These are phyloP conservation scores for Amoeboaphelidium protococcarum DNA, from an alignment of 371 early-diverging fungal genomes.

Conservation along the genomic window DNA sequence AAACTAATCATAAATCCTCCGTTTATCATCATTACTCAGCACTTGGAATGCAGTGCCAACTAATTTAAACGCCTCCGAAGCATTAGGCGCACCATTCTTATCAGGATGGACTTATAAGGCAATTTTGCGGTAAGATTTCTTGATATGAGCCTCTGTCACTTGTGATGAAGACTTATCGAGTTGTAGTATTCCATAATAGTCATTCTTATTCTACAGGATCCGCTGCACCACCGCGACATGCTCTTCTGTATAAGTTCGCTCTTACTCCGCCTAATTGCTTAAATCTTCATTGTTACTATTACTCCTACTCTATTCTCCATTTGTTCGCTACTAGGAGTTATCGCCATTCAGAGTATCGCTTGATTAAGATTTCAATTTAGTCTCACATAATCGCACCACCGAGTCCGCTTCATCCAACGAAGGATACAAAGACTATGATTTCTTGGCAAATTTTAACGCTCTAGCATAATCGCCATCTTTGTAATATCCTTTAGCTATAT, in stretches of 20 bases:
- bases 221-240: neutral
- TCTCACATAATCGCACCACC: too few relatives aligned
- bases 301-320: neutral
- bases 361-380: too few relatives aligned
- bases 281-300: neutral
- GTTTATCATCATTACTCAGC: constrained; percentile 10
- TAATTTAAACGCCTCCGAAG: constrained; percentile 81
- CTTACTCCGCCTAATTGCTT: neutral
- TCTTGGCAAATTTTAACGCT: constrained; percentile 53
- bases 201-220: neutral
- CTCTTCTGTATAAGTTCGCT: neutral
- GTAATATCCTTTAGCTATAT: constrained; percentile 39
- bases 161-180: constrained; percentile 36
- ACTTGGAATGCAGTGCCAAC: constrained; percentile 10
- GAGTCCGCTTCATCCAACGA: constrained; percentile 33
- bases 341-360: too few relatives aligned
- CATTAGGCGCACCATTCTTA: constrained; percentile 83
- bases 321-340: neutral
- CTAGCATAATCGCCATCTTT: constrained; percentile 25
- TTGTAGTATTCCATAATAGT: constrained; percentile 72
- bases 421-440: constrained; percentile 46
- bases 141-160: constrained; percentile 49
- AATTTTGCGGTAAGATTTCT: constrained; percentile 25
- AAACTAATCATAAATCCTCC: constrained; percentile 7
- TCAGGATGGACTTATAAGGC: constrained; percentile 95